Base-by-base conservation (phyloP, 1,139 yeast species). In the Taphrina deformans region DNA sequence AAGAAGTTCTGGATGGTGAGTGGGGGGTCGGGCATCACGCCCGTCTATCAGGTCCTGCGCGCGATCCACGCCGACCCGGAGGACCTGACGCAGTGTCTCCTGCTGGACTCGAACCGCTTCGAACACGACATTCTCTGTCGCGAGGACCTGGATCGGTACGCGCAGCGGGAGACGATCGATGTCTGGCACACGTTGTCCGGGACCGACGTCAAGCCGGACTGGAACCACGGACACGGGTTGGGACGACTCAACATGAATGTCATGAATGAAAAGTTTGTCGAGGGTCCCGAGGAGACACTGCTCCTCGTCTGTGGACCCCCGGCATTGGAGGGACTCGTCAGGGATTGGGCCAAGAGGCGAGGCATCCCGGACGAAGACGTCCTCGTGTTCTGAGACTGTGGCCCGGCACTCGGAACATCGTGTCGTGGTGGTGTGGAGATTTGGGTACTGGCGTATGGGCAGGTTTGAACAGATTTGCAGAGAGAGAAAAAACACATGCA, bases 1-100 rank as follows among this genome's bases (percentile, higher is more conserved):
- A 83, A 86, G 71, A 79, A 82, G 66, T 82, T 89, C 72, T 85
- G 87, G 68, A 82, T 89, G 82, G 81, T 89, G 71, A 95, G 95
- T 70, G 96, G 95, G 71, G 96, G 96, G 72, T 82, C 91, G 56
- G 96, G 96, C 77, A 88, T 89, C 75, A 87, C 95, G 10, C 64
- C 55, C 6, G 50, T 51, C 81, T 91, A 82, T 81, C 99, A 93
- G 79, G 78, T 92, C 75, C 77, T 89, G 70, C 86, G 84, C 72
- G 85, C 85, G 70, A 82, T 88, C 72, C 79, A 86, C 74, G 81
- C 81, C 72, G 85, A 91, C 79, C 89, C 93, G 55, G 78, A 78
- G 35, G 97, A 92, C 79, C 86, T 88, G 76, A 92, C 98, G 73
- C 86, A 88, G 80, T 83, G 92, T 69, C 81, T 84, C 70, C 81